Evolutionary conservation across 768 basidiomycete genomes (phyloP).

Genomic region (Dioszegia aurantiaca): DNA sequence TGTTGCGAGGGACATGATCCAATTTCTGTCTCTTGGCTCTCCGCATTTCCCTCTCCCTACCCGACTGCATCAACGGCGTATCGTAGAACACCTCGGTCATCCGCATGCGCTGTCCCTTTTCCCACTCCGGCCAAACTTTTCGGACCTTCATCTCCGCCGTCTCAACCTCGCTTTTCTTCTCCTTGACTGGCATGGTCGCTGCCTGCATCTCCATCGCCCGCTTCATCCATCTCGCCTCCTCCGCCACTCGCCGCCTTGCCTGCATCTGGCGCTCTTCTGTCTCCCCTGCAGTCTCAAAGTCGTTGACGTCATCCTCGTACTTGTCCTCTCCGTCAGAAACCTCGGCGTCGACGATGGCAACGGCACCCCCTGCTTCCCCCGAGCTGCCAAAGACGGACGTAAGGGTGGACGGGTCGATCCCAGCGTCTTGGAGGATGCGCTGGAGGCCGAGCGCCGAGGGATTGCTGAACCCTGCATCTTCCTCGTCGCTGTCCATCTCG

Average conservation of each 20-base stretch:
- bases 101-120: slow-evolving; percentile 29
- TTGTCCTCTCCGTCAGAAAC: slow-evolving; percentile 34
- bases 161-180: slow-evolving; percentile 17
- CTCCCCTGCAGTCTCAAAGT: slow-evolving; percentile 21
- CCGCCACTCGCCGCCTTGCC: slow-evolving; percentile 20
- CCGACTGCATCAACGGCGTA: slow-evolving; percentile 28
- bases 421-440: slow-evolving; percentile 27
- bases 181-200: slow-evolving; percentile 1
- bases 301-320: slow-evolving; percentile 32
- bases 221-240: slow-evolving; percentile 28
- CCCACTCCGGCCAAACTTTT: slow-evolving; percentile 42
- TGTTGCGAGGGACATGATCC: slow-evolving; percentile 12
- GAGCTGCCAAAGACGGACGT: slow-evolving; percentile 23
- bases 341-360: slow-evolving; percentile 30
- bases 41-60: slow-evolving; percentile 5
- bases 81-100: slow-evolving; percentile 47
- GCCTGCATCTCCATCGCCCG: slow-evolving; percentile 22
- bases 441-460: slow-evolving; percentile 25
- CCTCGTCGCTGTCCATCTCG: slow-evolving; percentile 19
- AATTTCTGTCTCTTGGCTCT: slow-evolving; percentile 33
- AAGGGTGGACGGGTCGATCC: slow-evolving; percentile 24
- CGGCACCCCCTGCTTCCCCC: slow-evolving; percentile 19
- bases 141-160: slow-evolving; percentile 18
- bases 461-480: slow-evolving; percentile 12
- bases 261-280: slow-evolving; percentile 19